These are phyloP conservation scores for Limonium bicolor DNA, from an alignment of 148 eudicot genomes.

Conservation along the genomic window DNA sequence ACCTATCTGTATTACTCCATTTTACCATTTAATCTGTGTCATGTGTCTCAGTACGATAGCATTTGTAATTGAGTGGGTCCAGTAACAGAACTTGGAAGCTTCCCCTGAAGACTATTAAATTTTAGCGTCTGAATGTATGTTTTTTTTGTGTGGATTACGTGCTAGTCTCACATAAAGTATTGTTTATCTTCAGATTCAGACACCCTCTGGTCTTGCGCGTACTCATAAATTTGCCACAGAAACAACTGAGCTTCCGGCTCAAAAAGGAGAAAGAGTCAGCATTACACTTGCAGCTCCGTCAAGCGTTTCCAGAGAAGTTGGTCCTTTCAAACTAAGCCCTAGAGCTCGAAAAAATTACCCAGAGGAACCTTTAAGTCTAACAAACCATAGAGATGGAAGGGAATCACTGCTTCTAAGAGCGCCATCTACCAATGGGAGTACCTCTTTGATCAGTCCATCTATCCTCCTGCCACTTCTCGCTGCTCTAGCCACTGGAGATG, in stretches of 20 bases:
- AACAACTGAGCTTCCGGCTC: conserved; percentile 91
- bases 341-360: conserved; percentile 61
- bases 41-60: too few relatives aligned
- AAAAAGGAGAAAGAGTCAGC: conserved; percentile 90
- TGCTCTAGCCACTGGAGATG: conserved; percentile 76
- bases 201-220: conserved; percentile 81
- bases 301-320: conserved; percentile 54
- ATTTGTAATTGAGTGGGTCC: too few relatives aligned
- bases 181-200: conserved; percentile 46
- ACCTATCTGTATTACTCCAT: too few relatives aligned
- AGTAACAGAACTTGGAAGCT: too few relatives aligned
- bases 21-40: too few relatives aligned
- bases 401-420: conserved; percentile 80
- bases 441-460: conserved; percentile 45
- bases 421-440: conserved; percentile 35
- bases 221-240: conserved; percentile 88
- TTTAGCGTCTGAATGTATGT: too few relatives aligned
- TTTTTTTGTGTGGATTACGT: too few relatives aligned
- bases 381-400: conserved; percentile 72
- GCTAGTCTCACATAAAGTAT: too few relatives aligned
- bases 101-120: too few relatives aligned
- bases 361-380: conserved; percentile 74
- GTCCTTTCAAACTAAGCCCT: conserved; percentile 75
- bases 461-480: conserved; percentile 57
- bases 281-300: conserved; percentile 86